Evolutionary conservation across 2,329 filamentous ascomycete species (phyloP), one percentile per base, ranked within the genome.

Genomic region (Colletotrichum paranaense): DNA sequence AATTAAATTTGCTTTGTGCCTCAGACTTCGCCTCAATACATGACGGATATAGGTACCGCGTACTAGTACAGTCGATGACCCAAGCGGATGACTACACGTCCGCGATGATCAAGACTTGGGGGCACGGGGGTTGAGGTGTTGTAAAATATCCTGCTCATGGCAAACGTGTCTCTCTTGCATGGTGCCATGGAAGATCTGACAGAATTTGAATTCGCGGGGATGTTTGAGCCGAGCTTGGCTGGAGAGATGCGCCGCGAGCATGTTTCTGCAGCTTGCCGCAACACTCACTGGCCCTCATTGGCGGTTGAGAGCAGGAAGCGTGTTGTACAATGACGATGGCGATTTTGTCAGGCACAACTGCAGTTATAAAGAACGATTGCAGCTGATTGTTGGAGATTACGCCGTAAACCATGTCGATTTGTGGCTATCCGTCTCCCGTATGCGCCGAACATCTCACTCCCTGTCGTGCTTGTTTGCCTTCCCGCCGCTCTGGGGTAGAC

Each of bases 111-210:
- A 6, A 6, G 22, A 42, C 9, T 19, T 42, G 38, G 38, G 38
- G 16, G 38, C 16, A 42, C 16, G 14, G 38, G 38, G 35, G 38
- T 5, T 8, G 38, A 42, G 38, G 14, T 42, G 38, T 42, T 42
- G 38, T 42, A 42, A 62, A 62, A 6, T n/a, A 19, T 28, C 28
- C 16, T 46, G 30, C 42, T 24, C 28, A 53, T 35, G 26, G 14
- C 24, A 30, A 32, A 30, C 19, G 46, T 16, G 11, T 9, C 22
- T 55, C 12, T 19, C 55, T n/a, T 42, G 14, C 55, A 22, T 28
- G 26, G 30, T 49, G 68, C 24, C 68, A 56, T 66, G 56, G 57
- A 57, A 67, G 28, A 67, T 32, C 46, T 67, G 46, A 35, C 68
- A 67, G 49, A 49, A 49, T 38, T 57, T 38, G 57, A 58, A 68